Percentiles rank a stretch among this genome's conserved stretches.
Conservation (phyloP, 1,284 basidiomycete species). For the Tilletia horrida region DNA sequence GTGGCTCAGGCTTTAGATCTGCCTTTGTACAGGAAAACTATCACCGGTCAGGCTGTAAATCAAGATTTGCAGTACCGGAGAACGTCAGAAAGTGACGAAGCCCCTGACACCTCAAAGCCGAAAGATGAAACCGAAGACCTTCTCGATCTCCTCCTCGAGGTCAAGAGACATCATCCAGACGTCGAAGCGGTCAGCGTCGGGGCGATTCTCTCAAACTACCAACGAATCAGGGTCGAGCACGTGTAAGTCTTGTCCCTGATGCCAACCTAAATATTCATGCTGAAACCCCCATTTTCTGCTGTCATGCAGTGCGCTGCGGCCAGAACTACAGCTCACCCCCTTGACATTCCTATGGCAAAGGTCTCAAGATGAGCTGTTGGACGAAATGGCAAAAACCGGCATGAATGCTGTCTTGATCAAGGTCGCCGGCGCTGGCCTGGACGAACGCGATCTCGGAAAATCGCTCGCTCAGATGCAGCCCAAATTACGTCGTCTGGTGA, state of each 20-base stretch:
- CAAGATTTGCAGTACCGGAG: slow-evolving; percentile 79
- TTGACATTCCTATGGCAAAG: slow-evolving; percentile 93
- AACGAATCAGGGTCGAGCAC: slow-evolving; percentile 93
- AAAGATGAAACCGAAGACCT: slow-evolving; percentile 94
- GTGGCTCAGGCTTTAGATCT: slow-evolving; percentile 80
- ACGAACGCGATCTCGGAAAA: slow-evolving; percentile 71
- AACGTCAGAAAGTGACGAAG: neutral
- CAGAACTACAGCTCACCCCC: slow-evolving; percentile 70
- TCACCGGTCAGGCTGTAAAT: slow-evolving; percentile 76
- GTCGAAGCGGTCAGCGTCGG: slow-evolving; percentile 85
- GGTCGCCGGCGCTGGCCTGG: slow-evolving; percentile 88
- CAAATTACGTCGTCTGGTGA: slow-evolving; percentile 70
- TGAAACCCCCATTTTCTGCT: too few species aligned
- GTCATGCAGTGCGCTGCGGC: slow-evolving; percentile 19
- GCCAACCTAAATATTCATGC: too few species aligned
- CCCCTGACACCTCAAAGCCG: neutral
- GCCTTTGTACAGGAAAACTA: slow-evolving; percentile 77
- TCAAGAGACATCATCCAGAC: slow-evolving; percentile 72
- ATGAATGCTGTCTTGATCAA: slow-evolving; percentile 87
- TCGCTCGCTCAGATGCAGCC: slow-evolving; percentile 72
- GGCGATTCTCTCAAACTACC: slow-evolving; percentile 95
- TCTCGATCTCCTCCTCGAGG: slow-evolving; percentile 68
- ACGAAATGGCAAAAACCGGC: slow-evolving; percentile 78
- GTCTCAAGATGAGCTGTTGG: slow-evolving; percentile 75
- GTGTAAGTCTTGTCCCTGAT: slow-evolving; percentile 62